phyloP scores from a whole-genome alignment of 345 rosid genomes.

The Turnera subulata region DNA sequence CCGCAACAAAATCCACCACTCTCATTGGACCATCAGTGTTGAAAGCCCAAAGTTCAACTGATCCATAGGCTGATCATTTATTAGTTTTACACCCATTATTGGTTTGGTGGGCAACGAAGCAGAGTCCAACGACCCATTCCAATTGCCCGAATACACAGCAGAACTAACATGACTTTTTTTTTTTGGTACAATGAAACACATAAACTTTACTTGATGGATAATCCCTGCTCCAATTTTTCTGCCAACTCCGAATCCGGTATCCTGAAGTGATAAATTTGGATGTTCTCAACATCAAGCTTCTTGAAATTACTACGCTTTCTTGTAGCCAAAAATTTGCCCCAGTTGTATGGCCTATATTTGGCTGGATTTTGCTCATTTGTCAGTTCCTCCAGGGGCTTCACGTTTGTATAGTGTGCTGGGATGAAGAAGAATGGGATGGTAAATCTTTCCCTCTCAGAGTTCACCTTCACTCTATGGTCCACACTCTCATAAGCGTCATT shows the following conservation, averaged over 20 bases:
- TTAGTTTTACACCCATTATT: too few species aligned
- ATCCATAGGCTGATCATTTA: too few species aligned
- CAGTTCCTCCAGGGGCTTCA: conserved; percentile 41
- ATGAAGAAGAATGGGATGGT: conserved; percentile 40
- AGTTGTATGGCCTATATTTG: conserved; percentile 29
- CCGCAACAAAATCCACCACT: too few species aligned
- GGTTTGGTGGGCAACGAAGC: too few species aligned
- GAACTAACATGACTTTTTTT: too few species aligned
- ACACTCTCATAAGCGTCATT: conserved; percentile 46
- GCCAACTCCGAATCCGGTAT: conserved; percentile 2
- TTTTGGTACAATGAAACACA: too few species aligned
- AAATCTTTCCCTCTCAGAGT: conserved; percentile 41
- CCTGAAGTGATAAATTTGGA: conserved; percentile 41
- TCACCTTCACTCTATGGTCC: conserved; percentile 47
- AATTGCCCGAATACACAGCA: too few species aligned
- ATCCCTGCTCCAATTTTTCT: too few species aligned
- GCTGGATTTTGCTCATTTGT: conserved; percentile 27
- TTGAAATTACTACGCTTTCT: conserved; percentile 37
- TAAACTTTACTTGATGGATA: too few species aligned
- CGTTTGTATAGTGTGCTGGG: conserved; percentile 32
- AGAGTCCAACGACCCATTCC: too few species aligned
- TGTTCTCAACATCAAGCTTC: conserved; percentile 42
- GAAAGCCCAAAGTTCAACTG: too few species aligned
- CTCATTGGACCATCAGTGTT: too few species aligned
- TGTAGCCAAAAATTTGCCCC: conserved; percentile 38